Evolutionary conservation across 1,139 yeast genomes (phyloP).

Genomic region (Martiniozyma asiatica): DNA sequence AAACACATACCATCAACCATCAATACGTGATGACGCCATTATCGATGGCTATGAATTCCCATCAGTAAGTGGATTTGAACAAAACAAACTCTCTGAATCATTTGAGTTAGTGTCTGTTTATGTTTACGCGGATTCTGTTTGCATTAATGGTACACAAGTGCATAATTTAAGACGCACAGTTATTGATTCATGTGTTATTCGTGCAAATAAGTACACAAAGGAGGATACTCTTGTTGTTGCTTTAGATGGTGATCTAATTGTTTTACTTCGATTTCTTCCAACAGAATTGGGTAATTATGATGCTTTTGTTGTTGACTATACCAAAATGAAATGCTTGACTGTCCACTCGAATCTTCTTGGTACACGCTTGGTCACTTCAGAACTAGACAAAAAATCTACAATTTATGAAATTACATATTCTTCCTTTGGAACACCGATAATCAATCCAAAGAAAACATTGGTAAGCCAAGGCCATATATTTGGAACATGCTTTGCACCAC

Average conservation of each 20-base stretch:
- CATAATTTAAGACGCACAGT: neutral
- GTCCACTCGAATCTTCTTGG: constrained; percentile 1
- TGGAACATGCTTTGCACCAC: constrained; percentile 4
- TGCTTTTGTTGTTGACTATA: constrained; percentile 13
- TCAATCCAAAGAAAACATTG: neutral
- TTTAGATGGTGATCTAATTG: constrained; percentile 11
- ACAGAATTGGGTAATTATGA: constrained; percentile 8
- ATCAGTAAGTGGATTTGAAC: too few relatives aligned
- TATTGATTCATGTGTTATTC: constrained; percentile 1
- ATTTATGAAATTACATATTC: constrained; percentile 1
- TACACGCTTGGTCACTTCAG: neutral
- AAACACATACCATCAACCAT: neutral
- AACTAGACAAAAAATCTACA: constrained; percentile 1
- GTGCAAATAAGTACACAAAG: constrained; percentile 6
- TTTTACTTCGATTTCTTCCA: constrained; percentile 13
- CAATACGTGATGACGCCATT: neutral
- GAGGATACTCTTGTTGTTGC: constrained; percentile 18
- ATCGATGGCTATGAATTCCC: too few relatives aligned
- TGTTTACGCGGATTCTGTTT: neutral
- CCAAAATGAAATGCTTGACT: neutral
- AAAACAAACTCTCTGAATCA: neutral
- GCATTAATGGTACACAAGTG: constrained; percentile 1
- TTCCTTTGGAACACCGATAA: constrained; percentile 1
- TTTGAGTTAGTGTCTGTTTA: constrained; percentile 1
- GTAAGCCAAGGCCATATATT: constrained; percentile 1